These are phyloP conservation scores for Eucalyptus pauciflora DNA, from an alignment of 345 rosid genomes.

Conservation along the genomic window DNA sequence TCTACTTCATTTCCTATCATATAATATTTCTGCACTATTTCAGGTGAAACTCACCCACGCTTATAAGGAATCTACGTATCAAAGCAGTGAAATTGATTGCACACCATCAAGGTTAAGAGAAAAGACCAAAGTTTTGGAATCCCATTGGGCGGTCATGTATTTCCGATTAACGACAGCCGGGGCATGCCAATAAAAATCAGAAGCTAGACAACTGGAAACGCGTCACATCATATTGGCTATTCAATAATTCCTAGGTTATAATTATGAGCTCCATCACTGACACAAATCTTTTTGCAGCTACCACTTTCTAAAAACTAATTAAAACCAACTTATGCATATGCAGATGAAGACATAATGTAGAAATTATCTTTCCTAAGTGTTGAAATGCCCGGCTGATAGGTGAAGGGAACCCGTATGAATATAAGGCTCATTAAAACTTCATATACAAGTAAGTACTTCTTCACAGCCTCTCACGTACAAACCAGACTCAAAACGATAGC, in stretches of 20 bases:
- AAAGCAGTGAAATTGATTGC: not conserved
- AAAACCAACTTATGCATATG: not conserved
- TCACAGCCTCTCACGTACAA: not conserved
- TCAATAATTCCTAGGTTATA: not conserved
- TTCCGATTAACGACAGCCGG: not conserved
- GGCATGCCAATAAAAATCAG: not conserved
- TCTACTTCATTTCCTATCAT: constrained; percentile 94
- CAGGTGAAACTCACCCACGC: not conserved
- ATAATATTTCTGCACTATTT: not conserved
- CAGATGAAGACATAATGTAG: too few relatives aligned
- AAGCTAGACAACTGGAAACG: not conserved
- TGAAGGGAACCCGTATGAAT: not conserved
- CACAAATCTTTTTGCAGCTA: not conserved
- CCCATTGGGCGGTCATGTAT: not conserved
- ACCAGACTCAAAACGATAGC: not conserved
- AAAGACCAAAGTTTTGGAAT: not conserved
- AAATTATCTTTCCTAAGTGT: not conserved
- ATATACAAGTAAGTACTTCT: not conserved
- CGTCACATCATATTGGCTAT: not conserved
- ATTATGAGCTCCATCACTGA: not conserved
- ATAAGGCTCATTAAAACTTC: not conserved
- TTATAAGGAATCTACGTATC: not conserved
- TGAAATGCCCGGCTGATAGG: not conserved
- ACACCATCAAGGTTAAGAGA: not conserved
- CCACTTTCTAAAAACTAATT: not conserved